Evolutionary conservation across 345 rosid genomes (phyloP), one percentile per base, ranked within the genome.

Genomic region (Diplotaxis tenuifolia): DNA sequence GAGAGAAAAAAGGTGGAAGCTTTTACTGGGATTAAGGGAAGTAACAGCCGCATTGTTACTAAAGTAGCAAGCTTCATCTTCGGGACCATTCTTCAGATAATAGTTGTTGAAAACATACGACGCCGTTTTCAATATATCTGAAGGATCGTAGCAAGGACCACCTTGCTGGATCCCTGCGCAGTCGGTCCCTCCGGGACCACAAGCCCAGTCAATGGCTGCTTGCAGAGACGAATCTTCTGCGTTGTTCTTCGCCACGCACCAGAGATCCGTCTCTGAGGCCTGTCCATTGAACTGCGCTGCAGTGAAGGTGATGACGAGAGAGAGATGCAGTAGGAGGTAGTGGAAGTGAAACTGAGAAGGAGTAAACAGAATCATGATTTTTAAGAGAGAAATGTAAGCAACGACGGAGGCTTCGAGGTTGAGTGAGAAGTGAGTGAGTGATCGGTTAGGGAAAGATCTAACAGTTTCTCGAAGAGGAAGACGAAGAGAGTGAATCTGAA

Each of bases 211-310:
- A 59, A 94, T 70, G 5, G 88, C 97, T 6, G 85, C 84, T 76
- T 89, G 96, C 16, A 94, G 72, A 7, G 86, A 0, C 11, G 87
- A 82, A 69, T 93, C 94, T 31, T 84, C 89, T 2, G 89, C 96
- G 82, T 93, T 89, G 84, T 90, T 88, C 91, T 86, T 88, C 2
- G 97, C 92, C 45, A 91, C 98, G 79, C 98, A 93, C 91, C 93
- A 91, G 0, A 91, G 89, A 68, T 87, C 90, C 78, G 77, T 62
- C 38, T 70, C 72, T 22, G 58, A 20, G 7, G 6, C 58, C 3
- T 53, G 27, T 21, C 28, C 57, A 19, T 4, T 0, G 55, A 18
- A 50, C 57, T 52, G 57, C n/a, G 2, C 57, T 20, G 7, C 5
- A 10, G 58, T 6, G 2, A 21, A 10, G 7, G 58, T 53, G 58